Conservation (phyloP, 2,329 filamentous ascomycete species). For the Neurospora sp. region DNA sequence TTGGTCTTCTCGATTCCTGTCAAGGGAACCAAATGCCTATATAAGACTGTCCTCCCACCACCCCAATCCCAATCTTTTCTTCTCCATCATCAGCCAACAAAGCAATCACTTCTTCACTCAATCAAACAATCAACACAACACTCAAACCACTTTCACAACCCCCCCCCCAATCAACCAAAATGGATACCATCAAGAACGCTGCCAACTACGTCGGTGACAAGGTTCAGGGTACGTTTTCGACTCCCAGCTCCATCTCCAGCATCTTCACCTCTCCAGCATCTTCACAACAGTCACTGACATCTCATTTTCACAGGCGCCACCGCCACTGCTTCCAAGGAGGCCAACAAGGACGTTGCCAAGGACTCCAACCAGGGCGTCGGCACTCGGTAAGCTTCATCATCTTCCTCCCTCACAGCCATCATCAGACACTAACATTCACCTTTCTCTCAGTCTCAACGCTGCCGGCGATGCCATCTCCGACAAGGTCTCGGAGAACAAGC, state of each 20-base stretch:
- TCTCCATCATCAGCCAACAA: background rate
- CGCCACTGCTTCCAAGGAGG: constrained; percentile 41
- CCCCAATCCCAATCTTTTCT: background rate
- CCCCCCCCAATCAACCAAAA: constrained; percentile 21
- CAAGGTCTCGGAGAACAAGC: constrained; percentile 26
- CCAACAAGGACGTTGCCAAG: constrained; percentile 51
- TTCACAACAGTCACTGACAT: constrained; percentile 6
- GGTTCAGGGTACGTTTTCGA: constrained; percentile 29
- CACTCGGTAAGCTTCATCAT: constrained; percentile 31
- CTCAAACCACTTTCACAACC: constrained; percentile 7
- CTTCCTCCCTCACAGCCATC: background rate
- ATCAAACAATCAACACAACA: constrained; percentile 9
- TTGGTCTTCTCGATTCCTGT: background rate
- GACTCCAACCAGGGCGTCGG: constrained; percentile 35
- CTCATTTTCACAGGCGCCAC: constrained; percentile 24
- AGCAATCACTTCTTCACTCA: constrained; percentile 7
- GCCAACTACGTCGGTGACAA: constrained; percentile 52
- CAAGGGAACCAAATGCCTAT: background rate
- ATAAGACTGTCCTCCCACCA: background rate
- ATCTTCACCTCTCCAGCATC: background rate
- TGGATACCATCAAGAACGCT: constrained; percentile 38
- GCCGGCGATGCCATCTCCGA: constrained; percentile 25
- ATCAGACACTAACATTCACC: constrained; percentile 3
- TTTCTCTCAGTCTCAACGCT: constrained; percentile 18
- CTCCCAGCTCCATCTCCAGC: background rate